Percentiles rank a stretch among this genome's conserved stretches.
Conservation (phyloP, 176 grass and related monocot genomes). For the Avena eriantha region DNA sequence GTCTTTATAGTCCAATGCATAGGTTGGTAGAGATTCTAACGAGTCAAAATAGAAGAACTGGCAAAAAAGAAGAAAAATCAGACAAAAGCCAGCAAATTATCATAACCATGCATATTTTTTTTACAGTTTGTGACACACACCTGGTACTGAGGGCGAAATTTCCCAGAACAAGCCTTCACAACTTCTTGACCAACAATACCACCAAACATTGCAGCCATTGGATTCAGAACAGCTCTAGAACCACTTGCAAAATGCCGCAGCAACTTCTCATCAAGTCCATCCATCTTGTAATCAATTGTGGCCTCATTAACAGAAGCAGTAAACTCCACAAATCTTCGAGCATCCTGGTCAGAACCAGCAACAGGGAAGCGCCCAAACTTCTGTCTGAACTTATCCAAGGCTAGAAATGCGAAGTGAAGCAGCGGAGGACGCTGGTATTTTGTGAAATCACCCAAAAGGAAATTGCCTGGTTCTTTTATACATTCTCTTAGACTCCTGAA, state of each 20-base stretch:
- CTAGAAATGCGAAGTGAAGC: slow-evolving; percentile 75
- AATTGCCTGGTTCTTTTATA: slow-evolving; percentile 74
- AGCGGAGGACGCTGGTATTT: slow-evolving; percentile 65
- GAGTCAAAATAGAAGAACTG: slow-evolving; percentile 93
- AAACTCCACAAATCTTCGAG: slow-evolving; percentile 54
- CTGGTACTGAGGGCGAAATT: slow-evolving; percentile 78
- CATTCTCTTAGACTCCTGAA: slow-evolving; percentile 75
- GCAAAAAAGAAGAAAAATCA: slow-evolving; percentile 29
- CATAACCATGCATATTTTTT: slow-evolving; percentile 24
- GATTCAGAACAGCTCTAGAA: slow-evolving; percentile 78
- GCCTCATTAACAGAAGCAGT: slow-evolving; percentile 61
- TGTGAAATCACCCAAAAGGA: slow-evolving; percentile 67
- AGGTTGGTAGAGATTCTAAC: slow-evolving; percentile 66
- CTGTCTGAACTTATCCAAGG: slow-evolving; percentile 76
- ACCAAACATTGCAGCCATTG: slow-evolving; percentile 91
- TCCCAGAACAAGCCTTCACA: slow-evolving; percentile 80
- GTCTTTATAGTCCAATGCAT: slow-evolving; percentile 65
- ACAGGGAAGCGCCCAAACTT: slow-evolving; percentile 62
- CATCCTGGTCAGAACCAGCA: slow-evolving; percentile 67
- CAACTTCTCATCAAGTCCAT: slow-evolving; percentile 64
- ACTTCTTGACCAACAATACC: slow-evolving; percentile 82
- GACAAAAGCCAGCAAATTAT: slow-evolving; percentile 16
- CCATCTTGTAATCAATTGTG: slow-evolving; percentile 48
- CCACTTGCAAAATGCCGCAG: slow-evolving; percentile 66
- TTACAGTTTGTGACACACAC: slow-evolving; percentile 42